These are phyloP conservation scores for Niveomyces coronatus DNA, from an alignment of 2,329 filamentous ascomycete genomes.

Conservation along the genomic window DNA sequence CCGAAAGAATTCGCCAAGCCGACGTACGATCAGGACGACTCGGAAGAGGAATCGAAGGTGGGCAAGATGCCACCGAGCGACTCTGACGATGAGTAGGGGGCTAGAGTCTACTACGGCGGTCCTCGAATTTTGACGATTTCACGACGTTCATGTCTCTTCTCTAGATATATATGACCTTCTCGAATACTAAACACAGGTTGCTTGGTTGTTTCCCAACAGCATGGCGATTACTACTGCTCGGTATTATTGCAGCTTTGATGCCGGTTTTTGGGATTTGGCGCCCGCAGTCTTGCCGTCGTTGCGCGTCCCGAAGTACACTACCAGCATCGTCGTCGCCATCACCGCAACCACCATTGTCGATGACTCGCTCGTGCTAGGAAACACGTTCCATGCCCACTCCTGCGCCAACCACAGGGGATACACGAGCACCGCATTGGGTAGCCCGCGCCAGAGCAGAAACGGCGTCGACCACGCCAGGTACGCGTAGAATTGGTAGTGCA, in stretches of 20 bases:
- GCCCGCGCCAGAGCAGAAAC: constrained; percentile 73
- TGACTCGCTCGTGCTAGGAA: constrained; percentile 58
- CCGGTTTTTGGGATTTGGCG: not conserved
- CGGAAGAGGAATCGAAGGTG: constrained; percentile 68
- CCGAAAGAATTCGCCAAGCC: constrained; percentile 68
- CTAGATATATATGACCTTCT: too few species aligned
- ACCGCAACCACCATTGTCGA: constrained; percentile 57
- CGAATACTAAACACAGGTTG: too few species aligned
- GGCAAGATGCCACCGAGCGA: constrained; percentile 80
- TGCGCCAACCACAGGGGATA: constrained; percentile 65
- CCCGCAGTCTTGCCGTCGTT: constrained; percentile 23
- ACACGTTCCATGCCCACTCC: constrained; percentile 92
- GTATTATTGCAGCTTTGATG: too few species aligned
- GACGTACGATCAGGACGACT: constrained; percentile 50
- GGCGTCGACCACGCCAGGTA: constrained; percentile 86
- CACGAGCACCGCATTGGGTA: constrained; percentile 55
- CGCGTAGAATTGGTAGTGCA: constrained; percentile 94
- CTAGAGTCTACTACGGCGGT: constrained; percentile 7
- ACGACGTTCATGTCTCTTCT: too few species aligned
- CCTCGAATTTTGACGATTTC: constrained; percentile 19
- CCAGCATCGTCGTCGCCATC: constrained; percentile 55
- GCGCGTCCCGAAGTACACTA: constrained; percentile 48
- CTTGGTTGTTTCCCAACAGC: too few species aligned
- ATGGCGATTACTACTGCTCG: too few species aligned
- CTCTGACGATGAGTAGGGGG: constrained; percentile 54